Evolutionary conservation across 2,329 filamentous ascomycete genomes (phyloP), one percentile per base, ranked within the genome.

Genomic region (Anthostomella pinea): DNA sequence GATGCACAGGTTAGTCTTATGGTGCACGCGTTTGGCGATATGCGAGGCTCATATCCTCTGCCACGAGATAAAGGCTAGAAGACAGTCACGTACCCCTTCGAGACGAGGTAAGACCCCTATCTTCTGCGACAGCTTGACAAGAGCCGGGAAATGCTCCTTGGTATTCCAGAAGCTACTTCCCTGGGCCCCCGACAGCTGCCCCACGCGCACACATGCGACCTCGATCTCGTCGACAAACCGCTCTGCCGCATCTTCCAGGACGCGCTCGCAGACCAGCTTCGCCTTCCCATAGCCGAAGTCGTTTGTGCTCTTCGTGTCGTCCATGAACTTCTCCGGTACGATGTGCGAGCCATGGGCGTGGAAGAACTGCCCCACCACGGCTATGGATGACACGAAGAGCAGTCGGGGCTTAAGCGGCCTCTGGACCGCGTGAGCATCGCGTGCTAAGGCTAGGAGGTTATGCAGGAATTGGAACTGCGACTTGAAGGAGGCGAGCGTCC

Each of bases 101-200:
- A 53, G 33, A 3, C 28, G 26, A 8, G 51, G 51, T 5, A 48
- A 40, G 8, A 42, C 45, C 3, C 34, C 29, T 1, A 52, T 23
- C 2, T 58, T 64, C 39, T 70, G 65, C 0, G 63, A 61, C 0
- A 63, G 65, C 45, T 69, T 68, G 17, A 70, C 44, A 11, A 73
- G 33, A 30, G 67, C 66, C 0, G 58, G 49, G 9, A 72, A 52
- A 41, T 73, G 69, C 41, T 73, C 70, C 20, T 54, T 55, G 1
- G 60, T 49, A 35, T 72, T 73, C 70, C 69, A 73, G 40, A 60
- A 63, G 23, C 55, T 65, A 5, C 45, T 57, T 4, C 49, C 56
- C 1, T n/a, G n/a, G n/a, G 66, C 67, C 0, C 69, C 69, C 6
- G 66, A 60, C 20, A 73, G 63, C 35, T 73, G 69, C 1, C 67